A percentile compares a stretch with the other conserved stretches of the same genome.
These are phyloP conservation scores for Huntiella abstrusa DNA, from an alignment of 2,329 filamentous ascomycete genomes.

Conservation along the genomic window DNA sequence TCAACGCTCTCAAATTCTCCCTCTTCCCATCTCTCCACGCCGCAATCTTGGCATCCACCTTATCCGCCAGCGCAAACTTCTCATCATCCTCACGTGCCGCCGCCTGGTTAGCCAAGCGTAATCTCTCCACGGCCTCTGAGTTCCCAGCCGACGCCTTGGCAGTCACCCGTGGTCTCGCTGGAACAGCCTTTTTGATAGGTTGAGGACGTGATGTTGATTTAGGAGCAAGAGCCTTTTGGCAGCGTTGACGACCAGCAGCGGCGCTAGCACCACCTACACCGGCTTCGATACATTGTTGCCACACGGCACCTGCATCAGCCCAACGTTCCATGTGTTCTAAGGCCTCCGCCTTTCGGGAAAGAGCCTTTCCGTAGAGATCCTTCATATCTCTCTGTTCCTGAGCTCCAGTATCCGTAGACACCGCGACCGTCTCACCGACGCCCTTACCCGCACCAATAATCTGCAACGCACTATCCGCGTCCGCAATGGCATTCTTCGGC, in stretches of 20 bases:
- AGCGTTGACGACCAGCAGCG: conserved; percentile 70
- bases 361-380: conserved; percentile 80
- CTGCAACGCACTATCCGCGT: conserved; percentile 62
- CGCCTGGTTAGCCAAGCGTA: conserved; percentile 69
- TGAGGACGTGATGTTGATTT: conserved; percentile 33
- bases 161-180: conserved; percentile 15
- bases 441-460: conserved; percentile 67
- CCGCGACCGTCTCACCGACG: conserved; percentile 61
- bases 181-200: background rate
- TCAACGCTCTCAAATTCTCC: conserved; percentile 73
- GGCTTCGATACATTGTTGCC: conserved; percentile 66
- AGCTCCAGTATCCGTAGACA: conserved; percentile 33
- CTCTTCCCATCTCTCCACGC: conserved; percentile 81
- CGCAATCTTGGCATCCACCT: conserved; percentile 60
- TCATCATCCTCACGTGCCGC: conserved; percentile 80
- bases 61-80: conserved; percentile 73
- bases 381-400: conserved; percentile 66
- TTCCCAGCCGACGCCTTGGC: conserved; percentile 18
- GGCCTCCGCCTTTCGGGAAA: conserved; percentile 88
- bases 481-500: conserved; percentile 66
- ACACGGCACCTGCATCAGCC: conserved; percentile 61
- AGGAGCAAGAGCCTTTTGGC: conserved; percentile 66
- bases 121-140: conserved; percentile 60
- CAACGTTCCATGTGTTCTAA: conserved; percentile 92
- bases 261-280: conserved; percentile 74